Percentiles rank a stretch among this genome's conserved stretches.
phyloP scores from a whole-genome alignment of 140 eudicot species.

The Stevia rebaudiana region DNA sequence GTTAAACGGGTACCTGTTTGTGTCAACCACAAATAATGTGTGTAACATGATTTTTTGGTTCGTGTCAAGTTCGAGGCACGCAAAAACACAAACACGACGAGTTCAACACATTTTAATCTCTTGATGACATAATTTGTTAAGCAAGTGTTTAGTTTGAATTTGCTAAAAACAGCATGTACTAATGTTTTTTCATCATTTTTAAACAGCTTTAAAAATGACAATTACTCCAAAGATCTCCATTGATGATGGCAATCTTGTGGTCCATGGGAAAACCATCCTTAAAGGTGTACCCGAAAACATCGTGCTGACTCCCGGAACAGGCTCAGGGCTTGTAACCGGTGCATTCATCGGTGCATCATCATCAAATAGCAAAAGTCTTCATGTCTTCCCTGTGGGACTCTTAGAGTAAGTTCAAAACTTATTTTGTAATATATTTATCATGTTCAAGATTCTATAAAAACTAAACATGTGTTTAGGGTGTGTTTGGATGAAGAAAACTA shows the following conservation, averaged over 20 bases:
- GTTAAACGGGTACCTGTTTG: too few relatives aligned
- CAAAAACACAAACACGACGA: too few relatives aligned
- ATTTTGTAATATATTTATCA: not conserved
- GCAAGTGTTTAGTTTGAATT: not conserved
- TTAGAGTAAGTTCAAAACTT: slow-evolving; percentile 52
- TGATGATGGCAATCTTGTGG: slow-evolving; percentile 63
- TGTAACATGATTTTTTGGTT: too few relatives aligned
- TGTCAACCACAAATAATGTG: too few relatives aligned
- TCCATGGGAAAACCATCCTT: slow-evolving; percentile 79
- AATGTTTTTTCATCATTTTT: not conserved
- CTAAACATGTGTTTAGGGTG: too few relatives aligned
- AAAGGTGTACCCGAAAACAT: slow-evolving; percentile 78
- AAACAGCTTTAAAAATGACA: slow-evolving; percentile 63
- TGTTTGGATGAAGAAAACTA: too few relatives aligned
- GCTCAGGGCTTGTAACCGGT: slow-evolving; percentile 54
- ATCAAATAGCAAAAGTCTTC: slow-evolving; percentile 61
- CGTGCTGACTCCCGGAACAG: slow-evolving; percentile 69
- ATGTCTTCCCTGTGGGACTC: slow-evolving; percentile 79
- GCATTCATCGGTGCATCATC: slow-evolving; percentile 84
- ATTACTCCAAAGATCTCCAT: slow-evolving; percentile 74
- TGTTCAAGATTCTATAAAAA: not conserved
- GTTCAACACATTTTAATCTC: too few relatives aligned
- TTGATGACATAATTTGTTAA: not conserved
- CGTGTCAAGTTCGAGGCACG: too few relatives aligned
- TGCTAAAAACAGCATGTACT: slow-evolving; percentile 1